A percentile compares a stretch with the other conserved stretches of the same genome.
phyloP scores from a whole-genome alignment of 2,329 filamentous ascomycete genomes.

The Aspergillus viridinutans region DNA sequence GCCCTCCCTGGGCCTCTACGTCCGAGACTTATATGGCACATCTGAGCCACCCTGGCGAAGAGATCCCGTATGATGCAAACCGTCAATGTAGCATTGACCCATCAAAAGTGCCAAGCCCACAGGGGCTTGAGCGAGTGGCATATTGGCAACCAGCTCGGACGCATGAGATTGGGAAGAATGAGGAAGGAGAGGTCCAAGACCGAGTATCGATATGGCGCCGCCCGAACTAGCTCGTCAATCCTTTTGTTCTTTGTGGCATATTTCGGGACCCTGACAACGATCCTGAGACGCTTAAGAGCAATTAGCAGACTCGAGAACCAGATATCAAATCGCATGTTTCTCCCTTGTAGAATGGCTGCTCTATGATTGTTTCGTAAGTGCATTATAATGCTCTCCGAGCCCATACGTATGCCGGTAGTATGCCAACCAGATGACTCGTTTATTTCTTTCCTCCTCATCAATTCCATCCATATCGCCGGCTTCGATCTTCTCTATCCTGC shows the following conservation, averaged over 20 bases:
- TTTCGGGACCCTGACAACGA: neutral
- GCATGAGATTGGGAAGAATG: slow-evolving; percentile 50
- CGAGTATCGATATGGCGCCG: slow-evolving; percentile 43
- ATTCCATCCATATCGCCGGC: slow-evolving; percentile 42
- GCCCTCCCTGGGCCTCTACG: slow-evolving; percentile 69
- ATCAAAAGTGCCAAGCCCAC: slow-evolving; percentile 39
- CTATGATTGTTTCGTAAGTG: slow-evolving; percentile 54
- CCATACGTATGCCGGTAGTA: slow-evolving; percentile 95
- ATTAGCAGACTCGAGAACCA: neutral
- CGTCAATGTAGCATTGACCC: slow-evolving; percentile 49
- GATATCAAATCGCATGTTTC: slow-evolving; percentile 1
- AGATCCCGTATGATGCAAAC: slow-evolving; percentile 57
- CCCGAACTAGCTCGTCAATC: slow-evolving; percentile 19
- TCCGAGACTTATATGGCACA: slow-evolving; percentile 69
- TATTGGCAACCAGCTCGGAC: slow-evolving; percentile 56
- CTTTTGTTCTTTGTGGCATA: neutral
- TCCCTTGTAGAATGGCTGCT: neutral
- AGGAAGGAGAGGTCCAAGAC: slow-evolving; percentile 38
- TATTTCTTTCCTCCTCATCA: slow-evolving; percentile 42
- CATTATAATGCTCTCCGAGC: slow-evolving; percentile 96
- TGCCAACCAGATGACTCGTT: slow-evolving; percentile 75
- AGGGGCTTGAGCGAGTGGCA: slow-evolving; percentile 44
- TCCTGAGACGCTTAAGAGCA: neutral
- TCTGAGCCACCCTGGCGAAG: slow-evolving; percentile 64
- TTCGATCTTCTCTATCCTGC: slow-evolving; percentile 70